phyloP scores from a whole-genome alignment of 148 eudicot species.

The Fagopyrum tataricum region DNA sequence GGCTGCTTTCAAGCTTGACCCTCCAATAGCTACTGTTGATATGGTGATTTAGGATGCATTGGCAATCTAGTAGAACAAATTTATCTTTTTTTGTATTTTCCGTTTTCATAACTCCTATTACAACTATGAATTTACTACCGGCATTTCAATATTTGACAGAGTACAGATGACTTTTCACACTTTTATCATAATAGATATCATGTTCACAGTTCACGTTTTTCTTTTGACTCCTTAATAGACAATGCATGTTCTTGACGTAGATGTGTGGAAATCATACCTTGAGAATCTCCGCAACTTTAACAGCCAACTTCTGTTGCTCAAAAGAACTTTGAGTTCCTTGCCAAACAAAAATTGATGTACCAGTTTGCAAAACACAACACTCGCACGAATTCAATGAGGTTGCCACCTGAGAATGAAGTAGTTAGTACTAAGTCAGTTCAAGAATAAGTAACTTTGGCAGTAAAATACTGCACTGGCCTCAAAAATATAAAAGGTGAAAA shows the following conservation, averaged over 20 bases:
- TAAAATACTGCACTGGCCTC: not conserved
- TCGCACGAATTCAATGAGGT: constrained; percentile 76
- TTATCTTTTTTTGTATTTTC: no score
- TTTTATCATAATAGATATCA: not conserved
- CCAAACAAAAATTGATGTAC: constrained; percentile 68
- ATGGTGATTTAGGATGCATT: no score
- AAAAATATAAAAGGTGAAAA: not conserved
- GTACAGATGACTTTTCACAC: not conserved
- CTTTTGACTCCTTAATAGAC: not conserved
- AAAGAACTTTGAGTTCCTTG: constrained; percentile 79
- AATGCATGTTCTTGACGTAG: not conserved
- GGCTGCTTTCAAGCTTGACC: not conserved
- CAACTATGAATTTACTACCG: not conserved
- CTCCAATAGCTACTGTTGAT: no score
- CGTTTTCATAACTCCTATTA: not conserved
- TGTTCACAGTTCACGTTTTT: not conserved
- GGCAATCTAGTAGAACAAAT: no score
- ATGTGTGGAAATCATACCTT: constrained; percentile 35
- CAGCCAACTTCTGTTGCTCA: constrained; percentile 84
- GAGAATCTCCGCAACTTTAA: constrained; percentile 79
- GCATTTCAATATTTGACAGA: not conserved
- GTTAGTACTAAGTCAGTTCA: not conserved
- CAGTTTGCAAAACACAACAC: constrained; percentile 87
- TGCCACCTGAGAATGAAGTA: constrained; percentile 47
- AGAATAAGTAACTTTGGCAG: not conserved